Conservation (phyloP, 192 early-diverging fungal genomes). For the Coemansia sp. region DNA sequence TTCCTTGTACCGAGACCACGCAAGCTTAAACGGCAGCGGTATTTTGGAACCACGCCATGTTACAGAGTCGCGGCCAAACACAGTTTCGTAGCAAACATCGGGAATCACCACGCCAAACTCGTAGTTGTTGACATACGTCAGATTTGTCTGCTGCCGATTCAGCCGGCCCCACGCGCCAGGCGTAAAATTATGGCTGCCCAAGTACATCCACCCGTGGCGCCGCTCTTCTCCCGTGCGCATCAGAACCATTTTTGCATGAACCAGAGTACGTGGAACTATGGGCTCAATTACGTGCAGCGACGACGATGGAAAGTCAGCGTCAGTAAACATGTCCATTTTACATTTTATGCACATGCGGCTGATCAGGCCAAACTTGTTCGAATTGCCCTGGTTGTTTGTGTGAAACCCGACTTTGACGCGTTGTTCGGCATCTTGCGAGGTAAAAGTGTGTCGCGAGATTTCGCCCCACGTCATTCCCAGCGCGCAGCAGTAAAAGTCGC, state of each 20-base stretch:
- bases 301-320: slow-evolving; percentile 1
- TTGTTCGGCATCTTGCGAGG: neutral
- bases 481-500: slow-evolving; percentile 20
- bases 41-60: slow-evolving; percentile 20
- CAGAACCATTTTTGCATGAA: slow-evolving; percentile 37
- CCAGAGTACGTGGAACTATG: neutral
- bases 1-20: slow-evolving; percentile 23
- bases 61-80: slow-evolving; percentile 25
- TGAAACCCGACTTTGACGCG: slow-evolving; percentile 33
- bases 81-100: slow-evolving; percentile 10
- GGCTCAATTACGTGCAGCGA: slow-evolving; percentile 24
- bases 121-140: slow-evolving; percentile 32
- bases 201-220: slow-evolving; percentile 38
- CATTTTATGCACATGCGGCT: slow-evolving; percentile 20
- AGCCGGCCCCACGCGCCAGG: slow-evolving; percentile 35
- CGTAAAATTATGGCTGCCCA: slow-evolving; percentile 48
- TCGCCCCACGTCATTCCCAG: slow-evolving; percentile 7
- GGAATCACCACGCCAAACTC: slow-evolving; percentile 43
- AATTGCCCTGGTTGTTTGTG: slow-evolving; percentile 20
- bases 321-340: slow-evolving; percentile 3
- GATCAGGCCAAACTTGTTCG: slow-evolving; percentile 13
- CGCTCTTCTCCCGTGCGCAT: neutral
- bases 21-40: slow-evolving; percentile 31
- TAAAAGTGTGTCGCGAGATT: neutral
- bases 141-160: neutral